A percentile compares a stretch with the other conserved stretches of the same genome.
These are phyloP conservation scores for Pisolithus albus DNA, from an alignment of 768 basidiomycete species.

Conservation along the genomic window DNA sequence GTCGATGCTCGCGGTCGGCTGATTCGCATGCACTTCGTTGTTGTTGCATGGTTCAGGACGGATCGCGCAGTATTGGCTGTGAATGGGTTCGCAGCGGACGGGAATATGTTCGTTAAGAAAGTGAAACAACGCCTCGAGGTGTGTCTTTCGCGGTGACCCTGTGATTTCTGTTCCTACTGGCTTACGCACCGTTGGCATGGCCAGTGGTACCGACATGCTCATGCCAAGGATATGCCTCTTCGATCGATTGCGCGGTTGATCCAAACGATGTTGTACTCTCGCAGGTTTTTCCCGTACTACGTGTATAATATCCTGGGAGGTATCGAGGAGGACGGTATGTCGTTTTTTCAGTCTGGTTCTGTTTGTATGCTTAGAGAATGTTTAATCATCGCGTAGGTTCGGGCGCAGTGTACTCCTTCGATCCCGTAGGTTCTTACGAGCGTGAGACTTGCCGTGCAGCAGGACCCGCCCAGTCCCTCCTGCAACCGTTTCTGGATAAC, in stretches of 20 bases:
- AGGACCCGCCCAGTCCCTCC: conserved; percentile 87
- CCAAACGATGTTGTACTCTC: conserved; percentile 95
- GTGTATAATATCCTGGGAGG: conserved; percentile 95
- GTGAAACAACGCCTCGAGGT: conserved; percentile 95
- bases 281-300: conserved; percentile 98
- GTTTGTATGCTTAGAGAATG: neutral
- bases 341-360: conserved; percentile 20
- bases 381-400: conserved; percentile 49
- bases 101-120: conserved; percentile 95
- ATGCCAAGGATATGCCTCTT: conserved; percentile 96
- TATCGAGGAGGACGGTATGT: conserved; percentile 87
- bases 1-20: neutral
- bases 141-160: conserved; percentile 17
- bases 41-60: conserved; percentile 47
- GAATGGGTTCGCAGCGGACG: conserved; percentile 96
- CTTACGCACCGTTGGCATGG: neutral
- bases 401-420: conserved; percentile 99
- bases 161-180: neutral
- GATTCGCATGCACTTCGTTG: neutral
- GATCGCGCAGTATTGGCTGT: conserved; percentile 91
- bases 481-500: conserved; percentile 98
- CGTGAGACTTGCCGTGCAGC: conserved; percentile 95
- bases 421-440: conserved; percentile 97
- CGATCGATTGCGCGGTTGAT: conserved; percentile 96
- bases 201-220: conserved; percentile 97